Evolutionary conservation across 1,139 yeast species (phyloP).

Genomic region (Wickerhamiella infanticola): DNA sequence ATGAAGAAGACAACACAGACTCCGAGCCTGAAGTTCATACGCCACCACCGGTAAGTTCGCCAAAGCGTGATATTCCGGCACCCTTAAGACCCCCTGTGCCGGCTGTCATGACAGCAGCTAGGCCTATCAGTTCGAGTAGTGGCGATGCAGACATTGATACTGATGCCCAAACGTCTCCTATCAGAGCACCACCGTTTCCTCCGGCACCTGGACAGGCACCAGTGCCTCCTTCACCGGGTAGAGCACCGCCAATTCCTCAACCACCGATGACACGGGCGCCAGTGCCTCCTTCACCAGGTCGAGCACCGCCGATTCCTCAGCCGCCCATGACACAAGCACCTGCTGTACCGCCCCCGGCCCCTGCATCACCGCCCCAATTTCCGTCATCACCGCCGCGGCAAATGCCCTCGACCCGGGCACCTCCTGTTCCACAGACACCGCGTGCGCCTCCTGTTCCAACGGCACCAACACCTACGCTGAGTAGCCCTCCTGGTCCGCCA

Average conservation of each 20-base stretch:
- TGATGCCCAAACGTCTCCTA: background rate
- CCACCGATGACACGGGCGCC: slow-evolving; percentile 8
- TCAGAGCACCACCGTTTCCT: background rate
- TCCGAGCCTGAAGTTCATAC: background rate
- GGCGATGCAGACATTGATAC: slow-evolving; percentile 1
- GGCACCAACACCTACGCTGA: slow-evolving; percentile 7
- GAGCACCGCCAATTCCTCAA: slow-evolving; percentile 8
- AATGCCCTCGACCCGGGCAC: slow-evolving; percentile 7
- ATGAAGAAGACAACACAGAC: slow-evolving; percentile 1
- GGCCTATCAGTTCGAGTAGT: background rate
- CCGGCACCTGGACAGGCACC: background rate
- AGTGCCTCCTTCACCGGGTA: background rate
- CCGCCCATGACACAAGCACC: slow-evolving; percentile 4
- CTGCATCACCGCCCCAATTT: slow-evolving; percentile 14
- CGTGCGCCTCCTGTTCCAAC: slow-evolving; percentile 12
- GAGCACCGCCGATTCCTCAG: slow-evolving; percentile 15
- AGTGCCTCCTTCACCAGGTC: slow-evolving; percentile 14
- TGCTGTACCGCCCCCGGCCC: slow-evolving; percentile 7
- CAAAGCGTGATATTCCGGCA: background rate
- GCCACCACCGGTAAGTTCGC: background rate
- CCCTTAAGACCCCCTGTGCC: slow-evolving; percentile 1
- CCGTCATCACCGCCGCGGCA: slow-evolving; percentile 15
- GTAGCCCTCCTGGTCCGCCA: slow-evolving; percentile 7
- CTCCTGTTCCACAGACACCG: slow-evolving; percentile 14
- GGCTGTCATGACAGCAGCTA: background rate